Evolutionary conservation across 2,329 filamentous ascomycete species (phyloP), one percentile per base, ranked within the genome.

Genomic region (Cytospora paraplurivora): DNA sequence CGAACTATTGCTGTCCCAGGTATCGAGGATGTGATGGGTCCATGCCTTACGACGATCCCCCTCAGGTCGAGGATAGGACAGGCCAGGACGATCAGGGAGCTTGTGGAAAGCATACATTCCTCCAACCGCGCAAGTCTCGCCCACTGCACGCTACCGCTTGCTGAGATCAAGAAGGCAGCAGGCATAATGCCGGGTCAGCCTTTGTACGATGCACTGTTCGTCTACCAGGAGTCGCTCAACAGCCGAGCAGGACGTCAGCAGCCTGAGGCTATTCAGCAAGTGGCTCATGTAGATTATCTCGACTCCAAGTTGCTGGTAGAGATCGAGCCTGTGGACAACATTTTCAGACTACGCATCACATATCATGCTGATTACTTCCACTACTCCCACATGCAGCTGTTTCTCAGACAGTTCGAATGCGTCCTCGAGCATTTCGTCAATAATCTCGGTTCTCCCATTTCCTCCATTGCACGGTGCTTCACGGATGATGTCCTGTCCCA

Each of bases 241-340:
- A 77, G 69, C 69, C 70, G 67, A 33, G 57, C 34, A 21, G 37
- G 34, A 37, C 41, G 58, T 50, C 19, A 67, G 35, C 37, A 51
- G 1, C 65, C 67, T 1, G 49, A 32, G 1, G 69, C 72, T 2
- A 77, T 94, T 0, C 74, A 71, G 11, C 79, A 92, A 61, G 72
- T 85, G 0, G 81, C 83, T 33, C 86, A 89, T 59, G 74, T 82
- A 6, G 93, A 97, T 71, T 84, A 85, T 27, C 78, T 95, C 7
- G 93, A 96, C 71, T 93, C 91, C 50, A 87, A 85, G 62, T 72
- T 96, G 1, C 82, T 93, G 2, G 72, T 96, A 7, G 93, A 97
- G 71, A 79, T 95, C 13, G 88, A 93, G 73, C 92, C 93, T 0
- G 72, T 68, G 2, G 70, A 72, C 0, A 74, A 79, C 13, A 65